Evolutionary conservation across 805 yeast genomes (phyloP), one percentile per base, ranked within the genome.

Genomic region (Candida michaelii): DNA sequence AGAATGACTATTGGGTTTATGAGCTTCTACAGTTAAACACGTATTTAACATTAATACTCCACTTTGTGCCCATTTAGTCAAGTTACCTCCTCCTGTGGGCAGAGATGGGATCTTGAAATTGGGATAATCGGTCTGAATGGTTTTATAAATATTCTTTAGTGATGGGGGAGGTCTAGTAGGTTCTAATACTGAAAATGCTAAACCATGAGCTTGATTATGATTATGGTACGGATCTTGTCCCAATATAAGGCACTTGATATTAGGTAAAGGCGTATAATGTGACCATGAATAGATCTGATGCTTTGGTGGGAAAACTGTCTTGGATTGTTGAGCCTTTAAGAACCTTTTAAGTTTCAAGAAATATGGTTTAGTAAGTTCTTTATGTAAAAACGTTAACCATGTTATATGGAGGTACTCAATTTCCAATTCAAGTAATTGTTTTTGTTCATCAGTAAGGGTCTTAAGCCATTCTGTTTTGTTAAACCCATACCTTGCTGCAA

Each of bases 221-320:
- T 89, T 89, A 62, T 93, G 99, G 60, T 93, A 93, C 0, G 99
- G 99, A 60, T 93, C 99, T 61, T 93, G 99, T 1, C 99, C 99
- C 34, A 93, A 68, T 10, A 93, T 76, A 1, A 93, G 75, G 19
- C 91, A 93, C 55, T 80, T 82, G 14, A 89, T 85, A 3, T 76
- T 60, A 3, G 79, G 68, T 15, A 91, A 67, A 0, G 96, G 96
- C 0, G 98, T 89, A 13, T 82, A 71, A 24, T 89, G 76, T 2
- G 95, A 82, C 97, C 98, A 93, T 0, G 97, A 87, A 59, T 93
- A 93, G 15, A 93, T 79, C 46, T 86, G 85, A 11, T 75, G 56
- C 13, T 68, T 59, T 0, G 91, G 90, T 1, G 99, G 99, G 63
- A 88, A 91, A 0, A 91, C 72, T 2, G 79, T 73, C 69, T 73